Evolutionary conservation across 495 filamentous ascomycete genomes (phyloP), one percentile per base, ranked within the genome.

Genomic region (Amorphotheca resinae): DNA sequence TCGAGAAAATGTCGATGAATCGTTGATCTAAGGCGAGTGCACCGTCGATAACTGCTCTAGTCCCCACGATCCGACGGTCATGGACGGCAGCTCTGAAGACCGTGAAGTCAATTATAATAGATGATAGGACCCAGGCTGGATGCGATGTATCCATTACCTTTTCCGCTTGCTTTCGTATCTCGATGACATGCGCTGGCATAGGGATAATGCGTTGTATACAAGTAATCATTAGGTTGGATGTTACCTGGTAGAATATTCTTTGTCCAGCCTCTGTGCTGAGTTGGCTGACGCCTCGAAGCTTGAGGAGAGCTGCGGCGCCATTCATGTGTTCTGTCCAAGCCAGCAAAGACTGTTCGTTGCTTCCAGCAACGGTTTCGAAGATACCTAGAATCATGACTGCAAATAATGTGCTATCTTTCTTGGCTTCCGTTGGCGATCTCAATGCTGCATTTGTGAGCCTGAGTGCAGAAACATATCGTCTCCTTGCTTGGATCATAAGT

Each of bases 311-410:
- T 0, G 65, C 67, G 2, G 76, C 73, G 8, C 78, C 78, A 26
- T 65, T 65, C 44, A 79, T 66, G 55, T 82, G 78, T 35, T 69
- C 69, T 28, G 67, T 69, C 64, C 75, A 82, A 2, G 68, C 68
- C 15, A 62, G 57, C 21, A 76, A 60, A 20, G 65, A 66, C 32
- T 56, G 15, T 9, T 63, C 59, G 7, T 60, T 54, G 44, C 62
- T 59, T 41, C 70, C 70, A 0, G 67, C 64, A 31, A 77, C 64
- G 44, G 74, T 65, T 49, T 62, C 73, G 41, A 73, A 79, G 2
- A 75, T 55, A n/a, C 68, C 68, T 28, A 83, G 62, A 25, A 80
- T 65, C 17, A 83, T 59, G 25, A 80, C 69, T 1, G 74, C 65
- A 22, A 77, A 70, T 45, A 83, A 67, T 3, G 77, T 78, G 37